Evolutionary conservation across 2,329 filamentous ascomycete species (phyloP), one percentile per base, ranked within the genome.

Genomic region (Talaromyces funiculosus): DNA sequence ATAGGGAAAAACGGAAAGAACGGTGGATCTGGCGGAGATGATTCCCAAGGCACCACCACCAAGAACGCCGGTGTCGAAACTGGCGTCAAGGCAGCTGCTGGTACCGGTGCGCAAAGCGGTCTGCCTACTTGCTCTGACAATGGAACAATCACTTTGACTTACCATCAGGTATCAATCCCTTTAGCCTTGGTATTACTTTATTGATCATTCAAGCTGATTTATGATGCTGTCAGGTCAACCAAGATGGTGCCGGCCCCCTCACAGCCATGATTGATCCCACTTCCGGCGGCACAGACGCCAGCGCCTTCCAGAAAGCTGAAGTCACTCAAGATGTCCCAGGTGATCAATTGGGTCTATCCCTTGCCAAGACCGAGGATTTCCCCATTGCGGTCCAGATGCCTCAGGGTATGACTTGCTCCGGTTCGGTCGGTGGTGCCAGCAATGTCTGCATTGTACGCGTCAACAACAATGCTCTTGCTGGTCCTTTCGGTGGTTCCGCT

Each of bases 401-500:
- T 35, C 75, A 75, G 47, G 86, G 86, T 58, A 88, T 87, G 85
- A 86, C 83, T 29, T 89, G 86, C 73, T 78, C 81, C 29, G 86
- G 79, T 60, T 78, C 77, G 45, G 82, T 82, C 7, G 86, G 80
- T 57, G 84, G 83, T 26, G 85, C 80, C 14, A 67, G 77, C 62
- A 84, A 85, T 67, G 85, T 89, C 66, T 89, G 86, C 75, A 74
- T 89, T 61, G 84, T 86, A 33, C 82, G 85, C 61, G 77, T 89
- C 61, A 81, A 84, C 69, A 89, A 89, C 76, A 67, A 73, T 3
- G 83, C 86, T 12, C 73, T 80, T 18, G 84, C 86, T 9, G 86
- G 86, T 4, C 86, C 86, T 22, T 89, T 89, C 64, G 86, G 86
- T 68, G 86, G 86, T 57, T 85, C 83, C 14, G 84, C 80, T 33